phyloP scores from a whole-genome alignment of 2,329 filamentous ascomycete species.

The Helminthosporium solani region DNA sequence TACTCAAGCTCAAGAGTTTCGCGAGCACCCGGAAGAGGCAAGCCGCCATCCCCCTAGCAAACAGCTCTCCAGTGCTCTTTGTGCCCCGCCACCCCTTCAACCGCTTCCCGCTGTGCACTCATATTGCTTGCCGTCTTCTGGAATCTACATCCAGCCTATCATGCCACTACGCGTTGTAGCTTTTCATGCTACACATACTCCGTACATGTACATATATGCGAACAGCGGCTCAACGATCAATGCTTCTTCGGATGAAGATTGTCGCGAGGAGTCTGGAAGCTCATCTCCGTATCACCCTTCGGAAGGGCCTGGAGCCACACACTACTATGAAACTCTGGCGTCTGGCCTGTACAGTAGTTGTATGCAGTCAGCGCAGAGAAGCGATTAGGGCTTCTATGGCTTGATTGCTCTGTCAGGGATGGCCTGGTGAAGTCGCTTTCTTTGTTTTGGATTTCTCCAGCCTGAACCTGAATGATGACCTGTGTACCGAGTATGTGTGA shows the following conservation, averaged over 20 bases:
- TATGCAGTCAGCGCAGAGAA: constrained; percentile 11
- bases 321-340: neutral
- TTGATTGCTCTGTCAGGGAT: constrained; percentile 9
- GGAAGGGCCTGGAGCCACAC: too few species aligned
- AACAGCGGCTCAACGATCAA: neutral
- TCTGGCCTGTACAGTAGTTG: neutral
- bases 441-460: constrained; percentile 5
- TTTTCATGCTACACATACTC: neutral
- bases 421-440: constrained; percentile 5
- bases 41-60: constrained; percentile 8
- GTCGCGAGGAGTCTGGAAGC: neutral
- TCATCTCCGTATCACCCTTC: neutral
- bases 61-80: too few species aligned
- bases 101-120: constrained; percentile 17
- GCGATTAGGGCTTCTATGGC: neutral
- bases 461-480: constrained; percentile 14
- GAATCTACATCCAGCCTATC: constrained; percentile 16
- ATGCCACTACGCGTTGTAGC: constrained; percentile 16
- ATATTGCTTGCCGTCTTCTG: constrained; percentile 12
- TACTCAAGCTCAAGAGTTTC: too few species aligned
- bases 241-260: constrained; percentile 2
- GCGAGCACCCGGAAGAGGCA: constrained; percentile 5
- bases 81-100: constrained; percentile 12
- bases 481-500: constrained; percentile 1
- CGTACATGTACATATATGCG: neutral